Conservation (phyloP, 2,329 filamentous ascomycete genomes). For the Epichloe elymi region DNA sequence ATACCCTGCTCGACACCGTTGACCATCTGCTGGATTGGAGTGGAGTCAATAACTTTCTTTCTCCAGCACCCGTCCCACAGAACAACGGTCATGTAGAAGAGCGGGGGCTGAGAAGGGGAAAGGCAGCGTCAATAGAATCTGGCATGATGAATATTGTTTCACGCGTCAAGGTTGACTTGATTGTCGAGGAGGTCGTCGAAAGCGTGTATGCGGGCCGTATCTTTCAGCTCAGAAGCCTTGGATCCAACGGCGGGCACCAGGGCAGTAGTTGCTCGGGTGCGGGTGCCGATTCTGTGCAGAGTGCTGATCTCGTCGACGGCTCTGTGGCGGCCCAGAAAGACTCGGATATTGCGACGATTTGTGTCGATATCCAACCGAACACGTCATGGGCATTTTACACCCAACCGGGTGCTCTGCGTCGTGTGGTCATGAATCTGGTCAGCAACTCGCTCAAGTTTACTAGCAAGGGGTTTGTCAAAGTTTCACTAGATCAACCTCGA, state of each 20-base stretch:
- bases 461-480: slow-evolving; percentile 16
- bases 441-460: slow-evolving; percentile 53
- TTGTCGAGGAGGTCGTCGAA: slow-evolving; percentile 34
- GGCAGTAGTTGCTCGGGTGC: not conserved
- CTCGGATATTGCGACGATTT: slow-evolving; percentile 14
- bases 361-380: slow-evolving; percentile 27
- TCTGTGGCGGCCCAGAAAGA: not conserved
- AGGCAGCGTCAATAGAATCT: slow-evolving; percentile 5
- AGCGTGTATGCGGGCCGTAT: slow-evolving; percentile 33
- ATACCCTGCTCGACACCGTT: slow-evolving; percentile 39
- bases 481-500: slow-evolving; percentile 11
- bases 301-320: not conserved
- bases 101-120: slow-evolving; percentile 4
- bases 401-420: slow-evolving; percentile 36
- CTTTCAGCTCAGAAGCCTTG: slow-evolving; percentile 15
- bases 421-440: slow-evolving; percentile 50
- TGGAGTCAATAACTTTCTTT: slow-evolving; percentile 33
- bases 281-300: not conserved
- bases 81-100: slow-evolving; percentile 1
- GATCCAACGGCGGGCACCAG: not conserved
- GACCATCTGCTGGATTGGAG: slow-evolving; percentile 41
- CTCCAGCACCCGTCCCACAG: slow-evolving; percentile 1
- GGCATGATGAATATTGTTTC: slow-evolving; percentile 10
- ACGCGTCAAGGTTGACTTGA: slow-evolving; percentile 22
- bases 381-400: slow-evolving; percentile 39